Evolutionary conservation across 2,329 filamentous ascomycete genomes (phyloP).

Genomic region (Phaeosphaeriaceae sp.): DNA sequence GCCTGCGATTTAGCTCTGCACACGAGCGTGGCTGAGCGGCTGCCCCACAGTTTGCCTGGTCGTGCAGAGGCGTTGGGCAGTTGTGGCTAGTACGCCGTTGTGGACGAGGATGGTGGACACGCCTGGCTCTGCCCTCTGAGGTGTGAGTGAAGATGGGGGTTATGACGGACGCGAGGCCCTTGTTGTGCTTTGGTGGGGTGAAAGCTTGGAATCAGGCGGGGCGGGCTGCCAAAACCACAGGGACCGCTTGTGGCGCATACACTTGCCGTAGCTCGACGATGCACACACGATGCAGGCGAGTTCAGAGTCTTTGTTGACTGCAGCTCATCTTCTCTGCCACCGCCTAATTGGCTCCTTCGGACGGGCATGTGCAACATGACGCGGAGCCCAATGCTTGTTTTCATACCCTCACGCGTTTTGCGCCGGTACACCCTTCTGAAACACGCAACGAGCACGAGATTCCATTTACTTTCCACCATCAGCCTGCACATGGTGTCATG

Average conservation of each 20-base stretch:
- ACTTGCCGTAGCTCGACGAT: neutral
- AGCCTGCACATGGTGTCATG: neutral
- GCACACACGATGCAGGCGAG: neutral
- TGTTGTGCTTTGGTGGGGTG: constrained; percentile 15
- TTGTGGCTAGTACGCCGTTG: constrained; percentile 11
- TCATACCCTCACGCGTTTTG: constrained; percentile 10
- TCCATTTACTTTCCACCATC: neutral
- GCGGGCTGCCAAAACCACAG: constrained; percentile 4
- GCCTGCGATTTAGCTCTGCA: constrained; percentile 32
- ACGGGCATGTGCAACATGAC: constrained; percentile 26
- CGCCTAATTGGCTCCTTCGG: constrained; percentile 23
- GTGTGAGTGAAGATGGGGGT: constrained; percentile 8
- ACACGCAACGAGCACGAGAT: constrained; percentile 16
- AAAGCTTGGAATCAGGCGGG: constrained; percentile 12
- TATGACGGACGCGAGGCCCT: constrained; percentile 15
- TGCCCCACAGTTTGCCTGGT: constrained; percentile 25
- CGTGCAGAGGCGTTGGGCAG: constrained; percentile 26
- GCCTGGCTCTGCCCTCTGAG: constrained; percentile 5
- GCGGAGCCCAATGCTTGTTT: constrained; percentile 18
- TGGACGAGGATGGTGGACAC: constrained; percentile 1
- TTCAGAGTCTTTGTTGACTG: constrained; percentile 24
- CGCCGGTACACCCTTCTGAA: constrained; percentile 25
- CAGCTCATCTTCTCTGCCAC: constrained; percentile 13
- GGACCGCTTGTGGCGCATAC: constrained; percentile 5
- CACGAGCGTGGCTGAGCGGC: constrained; percentile 32